Evolutionary conservation across 2,329 filamentous ascomycete species (phyloP).

Genomic region (Parastagonospora nodorum): DNA sequence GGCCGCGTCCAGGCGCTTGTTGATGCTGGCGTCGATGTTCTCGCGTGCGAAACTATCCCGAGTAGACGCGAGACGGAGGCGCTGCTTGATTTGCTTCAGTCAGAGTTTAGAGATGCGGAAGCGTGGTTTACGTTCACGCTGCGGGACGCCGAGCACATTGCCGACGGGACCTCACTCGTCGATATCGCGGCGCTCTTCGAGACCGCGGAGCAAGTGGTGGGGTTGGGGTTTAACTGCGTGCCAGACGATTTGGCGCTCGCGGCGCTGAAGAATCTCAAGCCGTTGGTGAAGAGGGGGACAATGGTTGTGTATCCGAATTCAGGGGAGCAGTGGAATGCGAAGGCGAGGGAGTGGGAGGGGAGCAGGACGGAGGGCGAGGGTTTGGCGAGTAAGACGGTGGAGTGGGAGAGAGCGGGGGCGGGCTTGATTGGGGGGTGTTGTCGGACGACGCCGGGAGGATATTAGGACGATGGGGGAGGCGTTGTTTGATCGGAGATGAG

Average conservation of each 20-base stretch:
- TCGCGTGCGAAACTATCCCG: slow-evolving; percentile 55
- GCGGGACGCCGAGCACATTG: slow-evolving; percentile 41
- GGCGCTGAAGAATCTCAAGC: slow-evolving; percentile 39
- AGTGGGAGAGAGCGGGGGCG: slow-evolving; percentile 47
- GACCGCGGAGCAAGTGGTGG: slow-evolving; percentile 41
- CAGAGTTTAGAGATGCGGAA: slow-evolving; percentile 44
- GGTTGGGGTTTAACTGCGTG: slow-evolving; percentile 54
- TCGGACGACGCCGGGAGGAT: slow-evolving; percentile 49
- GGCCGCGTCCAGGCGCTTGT: slow-evolving; percentile 49
- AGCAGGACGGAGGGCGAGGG: slow-evolving; percentile 23
- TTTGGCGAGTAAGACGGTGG: slow-evolving; percentile 34
- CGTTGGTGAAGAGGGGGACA: slow-evolving; percentile 36
- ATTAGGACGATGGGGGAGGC: slow-evolving; percentile 41
- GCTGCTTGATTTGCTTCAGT: slow-evolving; percentile 44
- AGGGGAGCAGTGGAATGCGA: slow-evolving; percentile 53
- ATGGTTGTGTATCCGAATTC: slow-evolving; percentile 54
- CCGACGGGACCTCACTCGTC: slow-evolving; percentile 49
- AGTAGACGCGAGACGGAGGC: slow-evolving; percentile 47
- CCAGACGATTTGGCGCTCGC: slow-evolving; percentile 39
- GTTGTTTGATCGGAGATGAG: slow-evolving; percentile 9
- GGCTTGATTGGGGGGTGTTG: slow-evolving; percentile 55
- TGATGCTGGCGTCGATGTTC: slow-evolving; percentile 49
- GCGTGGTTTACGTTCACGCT: slow-evolving; percentile 53
- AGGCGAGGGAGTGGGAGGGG: slow-evolving; percentile 44
- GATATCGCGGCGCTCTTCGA: slow-evolving; percentile 41